Evolutionary conservation across 768 basidiomycete species (phyloP), one percentile per base, ranked within the genome.

Genomic region (Mycena leptocephala): DNA sequence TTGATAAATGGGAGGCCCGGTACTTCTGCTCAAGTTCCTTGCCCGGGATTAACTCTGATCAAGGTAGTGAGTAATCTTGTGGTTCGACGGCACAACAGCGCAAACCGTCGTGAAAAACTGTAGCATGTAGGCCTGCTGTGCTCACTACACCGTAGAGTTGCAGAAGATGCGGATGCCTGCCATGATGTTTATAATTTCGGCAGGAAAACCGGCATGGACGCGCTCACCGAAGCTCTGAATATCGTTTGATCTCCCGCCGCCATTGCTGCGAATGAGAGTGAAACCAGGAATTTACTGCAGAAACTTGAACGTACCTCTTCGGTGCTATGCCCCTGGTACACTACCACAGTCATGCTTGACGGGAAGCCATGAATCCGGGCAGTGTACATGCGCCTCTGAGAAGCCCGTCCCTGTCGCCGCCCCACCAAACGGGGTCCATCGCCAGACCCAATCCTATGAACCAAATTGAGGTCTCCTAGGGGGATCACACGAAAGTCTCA

Each of bases 101-200:
- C 16, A n/a, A 24, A 70, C 69, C 69, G 22, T 48, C 41, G 35
- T 70, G 69, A 24, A 70, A 59, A 59, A 70, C n/a, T 3, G 43
- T 43, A 46, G 43, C 69, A 46, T 70, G 32, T 6, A 70, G 30
- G 14, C 2, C 26, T n/a, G 20, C n/a, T n/a, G 58, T 32, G 30
- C 24, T 46, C 22, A 48, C 56, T n/a, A 61, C 16, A 11, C 55
- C n/a, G n/a, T n/a, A n/a, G n/a, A n/a, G n/a, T n/a, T n/a, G n/a
- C n/a, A n/a, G n/a, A n/a, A n/a, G n/a, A 43, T 70, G 46, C 28
- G 69, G 69, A 70, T 70, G 69, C 5, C 69, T 70, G 43, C 16
- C 8, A 51, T 24, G 48, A 51, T 24, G 48, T 24, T 7, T 9
- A 16, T 51, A 51, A 24, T 8, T 24, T 51, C n/a, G 16, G 26